These are phyloP conservation scores for Cryphonectria parasitica DNA, from an alignment of 2,329 filamentous ascomycete genomes.

Conservation along the genomic window DNA sequence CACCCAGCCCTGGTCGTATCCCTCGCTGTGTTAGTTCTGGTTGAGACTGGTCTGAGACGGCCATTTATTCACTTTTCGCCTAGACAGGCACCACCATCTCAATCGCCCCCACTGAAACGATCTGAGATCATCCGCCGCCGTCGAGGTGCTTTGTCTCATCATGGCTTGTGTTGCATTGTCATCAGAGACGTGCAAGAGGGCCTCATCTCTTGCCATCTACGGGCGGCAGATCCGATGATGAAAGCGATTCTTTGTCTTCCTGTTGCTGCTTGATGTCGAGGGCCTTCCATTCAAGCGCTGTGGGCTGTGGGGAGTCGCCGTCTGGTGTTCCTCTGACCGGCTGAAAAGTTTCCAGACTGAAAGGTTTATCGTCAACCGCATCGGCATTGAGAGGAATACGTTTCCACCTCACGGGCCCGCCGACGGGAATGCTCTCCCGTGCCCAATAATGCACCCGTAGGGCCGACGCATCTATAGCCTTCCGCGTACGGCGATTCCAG, in stretches of 20 bases:
- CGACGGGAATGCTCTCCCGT: not conserved
- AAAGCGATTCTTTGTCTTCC: not conserved
- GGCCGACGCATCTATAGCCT: not conserved
- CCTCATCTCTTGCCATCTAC: not conserved
- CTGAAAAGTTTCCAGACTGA: not conserved
- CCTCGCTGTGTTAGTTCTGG: not conserved
- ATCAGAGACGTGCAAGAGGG: slow-evolving; percentile 2
- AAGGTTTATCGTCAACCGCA: not conserved
- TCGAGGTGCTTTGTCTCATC: slow-evolving; percentile 7
- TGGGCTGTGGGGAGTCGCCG: not conserved
- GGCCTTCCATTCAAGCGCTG: not conserved
- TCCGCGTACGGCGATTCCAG: not conserved
- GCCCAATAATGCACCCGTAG: slow-evolving; percentile 9
- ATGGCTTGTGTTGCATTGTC: not conserved
- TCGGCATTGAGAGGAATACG: not conserved
- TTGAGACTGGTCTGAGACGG: slow-evolving; percentile 19
- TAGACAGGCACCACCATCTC: not conserved
- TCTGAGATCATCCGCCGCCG: not conserved
- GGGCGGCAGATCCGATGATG: not conserved
- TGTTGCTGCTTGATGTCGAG: not conserved
- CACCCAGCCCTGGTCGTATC: slow-evolving; percentile 1
- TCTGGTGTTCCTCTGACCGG: not conserved
- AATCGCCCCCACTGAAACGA: not conserved
- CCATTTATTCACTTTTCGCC: not conserved
- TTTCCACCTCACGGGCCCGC: not conserved